phyloP scores from a whole-genome alignment of 768 basidiomycete genomes.

The Kwoniella heveanensis region DNA sequence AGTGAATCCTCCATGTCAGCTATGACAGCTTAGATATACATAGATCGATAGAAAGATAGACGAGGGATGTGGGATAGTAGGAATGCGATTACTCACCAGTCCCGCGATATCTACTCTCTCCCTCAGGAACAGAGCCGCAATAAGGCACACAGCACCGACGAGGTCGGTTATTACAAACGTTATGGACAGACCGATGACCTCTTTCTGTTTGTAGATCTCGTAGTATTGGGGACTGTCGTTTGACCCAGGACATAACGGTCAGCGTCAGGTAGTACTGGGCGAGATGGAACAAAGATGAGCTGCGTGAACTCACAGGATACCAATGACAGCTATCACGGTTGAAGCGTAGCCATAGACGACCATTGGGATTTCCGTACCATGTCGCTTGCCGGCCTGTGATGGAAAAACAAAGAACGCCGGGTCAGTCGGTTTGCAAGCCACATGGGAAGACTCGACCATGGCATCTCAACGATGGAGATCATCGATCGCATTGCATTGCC shows the following conservation, averaged over 20 bases:
- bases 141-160: conserved; percentile 70
- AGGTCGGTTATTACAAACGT: conserved; percentile 71
- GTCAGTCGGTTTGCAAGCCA: too few species aligned
- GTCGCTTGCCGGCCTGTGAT: conserved; percentile 56
- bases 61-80: too few species aligned
- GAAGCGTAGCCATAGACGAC: conserved; percentile 67
- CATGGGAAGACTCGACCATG: too few species aligned
- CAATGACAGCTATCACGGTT: conserved; percentile 63
- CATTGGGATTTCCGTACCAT: conserved; percentile 57
- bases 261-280: neutral
- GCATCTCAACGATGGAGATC: too few species aligned
- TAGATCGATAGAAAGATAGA: too few species aligned
- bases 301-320: conserved; percentile 60
- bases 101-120: conserved; percentile 67
- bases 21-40: neutral
- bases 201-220: conserved; percentile 68
- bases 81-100: conserved; percentile 58
- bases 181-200: conserved; percentile 65
- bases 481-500: too few species aligned
- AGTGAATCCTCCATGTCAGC: neutral
- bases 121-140: conserved; percentile 69
- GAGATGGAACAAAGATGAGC: too few species aligned
- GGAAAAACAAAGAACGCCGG: too few species aligned
- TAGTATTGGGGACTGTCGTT: conserved; percentile 69
- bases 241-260: too few species aligned